Evolutionary conservation across 495 filamentous ascomycete genomes (phyloP).

Genomic region (Penicillium argentinense): DNA sequence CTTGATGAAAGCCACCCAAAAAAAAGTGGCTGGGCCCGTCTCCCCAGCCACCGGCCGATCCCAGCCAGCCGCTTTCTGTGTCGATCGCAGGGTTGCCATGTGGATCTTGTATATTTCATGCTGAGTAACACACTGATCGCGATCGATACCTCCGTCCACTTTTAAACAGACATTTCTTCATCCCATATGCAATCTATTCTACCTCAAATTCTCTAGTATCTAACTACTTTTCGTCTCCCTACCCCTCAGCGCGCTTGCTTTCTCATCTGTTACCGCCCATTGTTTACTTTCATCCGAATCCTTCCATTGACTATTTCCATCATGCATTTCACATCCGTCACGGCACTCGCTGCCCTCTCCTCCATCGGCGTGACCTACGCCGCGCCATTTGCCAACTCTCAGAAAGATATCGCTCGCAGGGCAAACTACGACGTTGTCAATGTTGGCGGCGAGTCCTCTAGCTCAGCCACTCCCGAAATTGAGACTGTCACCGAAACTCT

Average conservation of each 20-base stretch:
- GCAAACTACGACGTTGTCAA: slow-evolving; percentile 49
- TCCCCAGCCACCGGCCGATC: slow-evolving; percentile 30
- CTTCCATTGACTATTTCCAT: slow-evolving; percentile 5
- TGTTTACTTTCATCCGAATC: slow-evolving; percentile 5
- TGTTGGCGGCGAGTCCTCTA: slow-evolving; percentile 38
- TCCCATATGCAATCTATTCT: neutral
- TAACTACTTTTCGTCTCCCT: too few relatives aligned
- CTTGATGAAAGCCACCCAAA: neutral
- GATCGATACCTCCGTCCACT: slow-evolving; percentile 6
- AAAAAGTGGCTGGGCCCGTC: slow-evolving; percentile 15
- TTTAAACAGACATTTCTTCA: slow-evolving; percentile 17
- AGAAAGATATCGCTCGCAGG: slow-evolving; percentile 29
- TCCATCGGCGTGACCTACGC: slow-evolving; percentile 30
- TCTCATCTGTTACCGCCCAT: slow-evolving; percentile 1
- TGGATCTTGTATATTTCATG: slow-evolving; percentile 14
- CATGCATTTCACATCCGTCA: slow-evolving; percentile 36
- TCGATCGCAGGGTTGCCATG: slow-evolving; percentile 12
- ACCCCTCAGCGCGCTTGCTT: neutral
- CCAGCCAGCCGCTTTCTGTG: slow-evolving; percentile 30
- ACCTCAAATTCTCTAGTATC: too few relatives aligned
- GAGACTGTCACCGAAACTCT: slow-evolving; percentile 36
- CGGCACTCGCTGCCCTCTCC: slow-evolving; percentile 32
- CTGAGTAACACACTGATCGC: slow-evolving; percentile 3
- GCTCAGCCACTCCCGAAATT: slow-evolving; percentile 20
- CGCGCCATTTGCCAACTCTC: slow-evolving; percentile 32